Percentiles rank a stretch among this genome's conserved stretches.
Conservation (phyloP, 1,284 basidiomycete genomes). For the Mycosarcoma mackinlayi region DNA sequence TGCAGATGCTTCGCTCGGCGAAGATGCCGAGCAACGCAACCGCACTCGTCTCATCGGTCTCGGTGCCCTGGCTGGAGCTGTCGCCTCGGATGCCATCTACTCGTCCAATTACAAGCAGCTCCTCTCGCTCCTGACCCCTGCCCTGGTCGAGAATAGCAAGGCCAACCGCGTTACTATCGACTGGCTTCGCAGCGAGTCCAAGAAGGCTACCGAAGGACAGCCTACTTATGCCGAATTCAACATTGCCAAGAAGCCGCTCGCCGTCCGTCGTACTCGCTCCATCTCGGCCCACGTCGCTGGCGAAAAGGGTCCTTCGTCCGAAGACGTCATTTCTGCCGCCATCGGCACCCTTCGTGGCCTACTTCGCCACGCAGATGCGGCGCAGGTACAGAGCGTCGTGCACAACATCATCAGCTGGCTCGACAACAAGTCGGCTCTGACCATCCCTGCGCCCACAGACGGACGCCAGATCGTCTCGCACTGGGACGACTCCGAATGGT, state of each 20-base stretch:
- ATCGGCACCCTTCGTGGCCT: slow-evolving; percentile 80
- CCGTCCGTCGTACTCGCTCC: slow-evolving; percentile 83
- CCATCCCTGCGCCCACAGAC: slow-evolving; percentile 23
- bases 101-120: slow-evolving; percentile 82
- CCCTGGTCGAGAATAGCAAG: slow-evolving; percentile 79
- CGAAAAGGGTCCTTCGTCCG: slow-evolving; percentile 81
- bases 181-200: slow-evolving; percentile 77
- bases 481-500: slow-evolving; percentile 81
- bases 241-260: slow-evolving; percentile 77
- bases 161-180: slow-evolving; percentile 73
- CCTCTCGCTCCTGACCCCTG: slow-evolving; percentile 78
- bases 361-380: slow-evolving; percentile 80
- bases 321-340: slow-evolving; percentile 80
- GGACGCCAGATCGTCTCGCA: slow-evolving; percentile 64
- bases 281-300: slow-evolving; percentile 87
- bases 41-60: slow-evolving; percentile 88
- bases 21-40: slow-evolving; percentile 49
- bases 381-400: slow-evolving; percentile 77
- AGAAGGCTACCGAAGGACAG: slow-evolving; percentile 76
- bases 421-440: slow-evolving; percentile 48
- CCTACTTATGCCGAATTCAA: slow-evolving; percentile 77
- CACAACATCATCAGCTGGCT: slow-evolving; percentile 73
- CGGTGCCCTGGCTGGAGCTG: slow-evolving; percentile 81
- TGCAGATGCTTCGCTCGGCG: slow-evolving; percentile 20
- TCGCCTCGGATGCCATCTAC: slow-evolving; percentile 86